Evolutionary conservation across 148 eudicot genomes (phyloP), one percentile per base, ranked within the genome.

Genomic region (Amaranthus palmeri): DNA sequence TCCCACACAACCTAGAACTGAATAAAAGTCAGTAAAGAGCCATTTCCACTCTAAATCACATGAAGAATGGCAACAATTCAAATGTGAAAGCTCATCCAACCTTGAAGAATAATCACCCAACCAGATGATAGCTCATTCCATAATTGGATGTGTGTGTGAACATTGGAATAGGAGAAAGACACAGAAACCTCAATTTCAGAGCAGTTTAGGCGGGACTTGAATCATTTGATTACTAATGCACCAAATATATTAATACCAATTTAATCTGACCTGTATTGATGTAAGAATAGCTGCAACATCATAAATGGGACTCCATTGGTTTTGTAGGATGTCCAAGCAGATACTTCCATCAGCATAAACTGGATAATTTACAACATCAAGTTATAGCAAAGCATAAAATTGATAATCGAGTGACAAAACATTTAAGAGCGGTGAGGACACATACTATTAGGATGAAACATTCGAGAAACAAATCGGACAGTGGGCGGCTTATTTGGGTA

Each of bases 361-460:
- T 86, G 79, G 14, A 54, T 51, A 79, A 50, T 60, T 57, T 52
- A 77, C 45, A 55, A 70, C 41, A 41, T 52, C 54, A 54, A 48
- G 45, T 44, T 55, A 77, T 47, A 12, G 43, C 53, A 44, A 62
- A 73, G 13, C 46, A 62, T 10, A 44, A 45, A 52, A 67, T n/a
- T 13, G 5, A 41, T 14, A 10, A 25, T n/a, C 44, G 42, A 52
- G 57, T 13, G 65, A 72, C 61, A 14, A 55, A 46, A n/a, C 6
- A 54, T 4, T 4, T 43, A 50, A 4, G 8, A 41, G 52, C 52
- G 7, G 68, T 7, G 6, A 54, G 54, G 36, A 6, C 72, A 82
- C 90, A 66, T 85, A 87, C 90, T 87, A 54, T 87, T 87, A 41
- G 90, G 90, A 75, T 87, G 90, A 51, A 87, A 87, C 90, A 87